Evolutionary conservation across 2,329 filamentous ascomycete species (phyloP).

Genomic region (Penicillium sp.): DNA sequence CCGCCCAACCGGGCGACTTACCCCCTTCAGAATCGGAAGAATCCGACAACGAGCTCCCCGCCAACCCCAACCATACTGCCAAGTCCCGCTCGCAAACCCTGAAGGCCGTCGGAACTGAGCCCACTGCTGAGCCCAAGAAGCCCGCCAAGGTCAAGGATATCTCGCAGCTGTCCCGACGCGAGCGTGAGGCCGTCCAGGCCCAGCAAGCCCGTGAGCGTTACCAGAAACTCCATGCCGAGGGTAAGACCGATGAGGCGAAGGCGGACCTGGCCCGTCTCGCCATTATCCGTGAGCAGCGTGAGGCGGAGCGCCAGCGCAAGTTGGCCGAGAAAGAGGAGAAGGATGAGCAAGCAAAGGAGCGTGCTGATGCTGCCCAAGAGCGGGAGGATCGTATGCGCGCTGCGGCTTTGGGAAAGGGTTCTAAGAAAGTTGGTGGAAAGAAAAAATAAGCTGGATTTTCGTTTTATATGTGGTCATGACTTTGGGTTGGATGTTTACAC

Average conservation of each 20-base stretch:
- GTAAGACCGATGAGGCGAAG: constrained; percentile 94
- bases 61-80: constrained; percentile 82
- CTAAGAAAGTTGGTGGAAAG: constrained; percentile 32
- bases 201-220: constrained; percentile 86
- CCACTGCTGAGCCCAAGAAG: constrained; percentile 48
- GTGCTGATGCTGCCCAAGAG: constrained; percentile 33
- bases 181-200: constrained; percentile 78
- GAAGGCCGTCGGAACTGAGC: constrained; percentile 56
- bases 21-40: constrained; percentile 66
- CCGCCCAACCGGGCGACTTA: constrained; percentile 79
- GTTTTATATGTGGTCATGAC: constrained; percentile 1
- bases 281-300: constrained; percentile 80
- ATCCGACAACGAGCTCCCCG: constrained; percentile 54
- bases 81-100: constrained; percentile 68
- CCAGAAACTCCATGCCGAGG: constrained; percentile 85
- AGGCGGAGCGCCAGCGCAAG: constrained; percentile 77
- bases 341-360: constrained; percentile 40
- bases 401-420: constrained; percentile 37
- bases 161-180: constrained; percentile 62
- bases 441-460: constrained; percentile 23
- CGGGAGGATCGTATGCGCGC: constrained; percentile 42
- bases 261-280: constrained; percentile 80
- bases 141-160: constrained; percentile 44
- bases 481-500: neutral
- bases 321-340: constrained; percentile 65